phyloP scores from a whole-genome alignment of 306 rosid species.

The Quercus berberidifolia region DNA sequence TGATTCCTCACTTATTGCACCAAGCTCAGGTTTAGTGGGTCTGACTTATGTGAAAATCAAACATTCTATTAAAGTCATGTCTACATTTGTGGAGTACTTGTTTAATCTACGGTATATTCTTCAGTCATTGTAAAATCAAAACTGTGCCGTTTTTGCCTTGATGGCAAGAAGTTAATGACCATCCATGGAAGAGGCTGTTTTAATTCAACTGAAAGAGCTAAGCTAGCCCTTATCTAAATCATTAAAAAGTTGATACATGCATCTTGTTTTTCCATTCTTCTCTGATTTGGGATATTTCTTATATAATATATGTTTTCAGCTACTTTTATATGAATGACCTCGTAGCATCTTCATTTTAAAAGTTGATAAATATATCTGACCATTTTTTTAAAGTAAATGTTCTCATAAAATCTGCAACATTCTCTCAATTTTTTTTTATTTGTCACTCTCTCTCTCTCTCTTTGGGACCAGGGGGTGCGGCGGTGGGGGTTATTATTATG shows the following conservation, averaged over 20 bases:
- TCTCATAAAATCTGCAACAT: neutral
- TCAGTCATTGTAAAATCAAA: neutral
- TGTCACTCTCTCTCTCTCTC: neutral
- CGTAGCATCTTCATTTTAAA: neutral
- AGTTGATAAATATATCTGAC: neutral
- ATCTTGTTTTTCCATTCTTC: neutral
- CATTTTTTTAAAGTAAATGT: neutral
- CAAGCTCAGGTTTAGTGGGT: no score
- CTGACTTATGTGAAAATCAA: no score
- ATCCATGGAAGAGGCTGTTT: neutral
- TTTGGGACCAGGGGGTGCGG: neutral
- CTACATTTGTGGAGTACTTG: neutral
- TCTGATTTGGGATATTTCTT: neutral
- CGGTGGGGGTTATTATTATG: neutral
- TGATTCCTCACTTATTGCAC: no score
- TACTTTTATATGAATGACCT: neutral
- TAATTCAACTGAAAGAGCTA: neutral
- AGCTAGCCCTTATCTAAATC: neutral
- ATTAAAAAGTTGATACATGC: neutral
- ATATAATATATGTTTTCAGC: neutral
- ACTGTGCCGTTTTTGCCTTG: neutral
- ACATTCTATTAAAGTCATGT: neutral
- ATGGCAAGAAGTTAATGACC: neutral
- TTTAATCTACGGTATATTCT: neutral
- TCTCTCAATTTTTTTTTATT: neutral